Percentiles rank a stretch among this genome's conserved stretches.
Evolutionary conservation across 2,329 filamentous ascomycete species (phyloP).

Genomic region (Parasarocladium wereldwijsianum): DNA sequence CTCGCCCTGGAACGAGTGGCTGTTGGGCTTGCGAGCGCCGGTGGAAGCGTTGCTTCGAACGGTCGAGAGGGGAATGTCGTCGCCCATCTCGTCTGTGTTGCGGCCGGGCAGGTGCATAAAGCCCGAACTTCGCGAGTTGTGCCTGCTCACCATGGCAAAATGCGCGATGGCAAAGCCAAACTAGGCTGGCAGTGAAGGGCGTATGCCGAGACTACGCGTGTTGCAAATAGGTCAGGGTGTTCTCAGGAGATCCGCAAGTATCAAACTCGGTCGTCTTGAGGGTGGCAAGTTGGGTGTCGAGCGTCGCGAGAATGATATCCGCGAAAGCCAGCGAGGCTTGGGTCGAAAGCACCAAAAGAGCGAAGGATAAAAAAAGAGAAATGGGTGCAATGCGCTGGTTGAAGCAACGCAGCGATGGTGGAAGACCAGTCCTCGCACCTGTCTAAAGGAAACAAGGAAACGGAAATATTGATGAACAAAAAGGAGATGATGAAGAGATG

Average conservation of each 20-base stretch:
- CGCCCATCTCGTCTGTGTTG: slow-evolving; percentile 19
- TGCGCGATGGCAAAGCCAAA: no score
- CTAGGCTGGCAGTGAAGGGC: no score
- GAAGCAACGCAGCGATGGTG: slow-evolving; percentile 3
- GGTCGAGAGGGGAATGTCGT: slow-evolving; percentile 38
- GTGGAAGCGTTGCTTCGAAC: slow-evolving; percentile 41
- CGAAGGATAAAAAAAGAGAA: no score
- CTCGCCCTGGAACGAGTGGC: slow-evolving; percentile 19
- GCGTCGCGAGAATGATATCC: no score
- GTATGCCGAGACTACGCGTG: no score
- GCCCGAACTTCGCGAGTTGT: slow-evolving; percentile 22
- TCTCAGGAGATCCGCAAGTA: no score
- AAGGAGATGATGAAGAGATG: slow-evolving; percentile 7
- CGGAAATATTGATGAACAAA: slow-evolving; percentile 7
- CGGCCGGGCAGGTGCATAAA: slow-evolving; percentile 26
- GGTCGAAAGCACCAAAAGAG: no score
- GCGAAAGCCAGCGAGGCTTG: no score
- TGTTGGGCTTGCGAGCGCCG: slow-evolving; percentile 32
- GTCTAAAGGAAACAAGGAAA: slow-evolving; percentile 4
- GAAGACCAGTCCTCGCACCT: slow-evolving; percentile 4
- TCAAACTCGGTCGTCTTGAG: slow-evolving; percentile 4
- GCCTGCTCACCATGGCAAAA: slow-evolving; percentile 13
- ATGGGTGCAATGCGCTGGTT: no score
- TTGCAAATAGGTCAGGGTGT: no score
- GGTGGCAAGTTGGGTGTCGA: no score